Base-by-base conservation (phyloP, 169 alveolate species). In the Plasmodium coatneyi region DNA sequence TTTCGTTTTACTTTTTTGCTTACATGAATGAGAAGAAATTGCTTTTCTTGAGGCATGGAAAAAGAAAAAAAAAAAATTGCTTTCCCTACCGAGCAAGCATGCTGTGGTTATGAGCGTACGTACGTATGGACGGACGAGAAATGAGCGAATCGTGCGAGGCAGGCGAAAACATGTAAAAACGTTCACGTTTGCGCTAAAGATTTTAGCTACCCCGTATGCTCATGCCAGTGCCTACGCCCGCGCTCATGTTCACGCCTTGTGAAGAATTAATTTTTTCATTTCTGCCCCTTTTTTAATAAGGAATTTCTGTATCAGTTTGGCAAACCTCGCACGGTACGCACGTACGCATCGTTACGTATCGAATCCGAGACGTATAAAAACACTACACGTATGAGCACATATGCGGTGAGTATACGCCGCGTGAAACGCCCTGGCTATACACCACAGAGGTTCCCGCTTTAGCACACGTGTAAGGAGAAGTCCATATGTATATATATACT, bases 121-220 rank as follows among this genome's bases (percentile, higher is more conserved):
- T 60, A 60, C 4, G 76, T 60, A 60, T 60, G 34, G 36, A 60
- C 76, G 76, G 36, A 60, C 76, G 76, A 60, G 76, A 60, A 60
- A 25, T 60, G 76, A 22, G 76, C 28, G 76, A 5, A 22, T 19
- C 7, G 76, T 22, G 34, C 34, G 16, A 60, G 34, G 76, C 76
- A 60, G 34, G 76, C 28, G 34, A 60, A 22, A 32, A 5, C 34
- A 60, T 22, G 28, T 60, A 60, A 60, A 60, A 60, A 25, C 34
- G 34, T 16, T 60, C 34, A 60, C 76, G 76, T 60, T 60, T 60
- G 34, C 19, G 56, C 56, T 46, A 46, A 46, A 12, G 56, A 46
- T 46, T 46, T 1, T 46, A 46, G 2, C 56, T 46, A 10, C 19
- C 19, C 56, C 56, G 56, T 46, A 46, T 46, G 56, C 56, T 46